Base-by-base conservation (phyloP, 352 stramenopile genomes). In the Pythium phragmitis region DNA sequence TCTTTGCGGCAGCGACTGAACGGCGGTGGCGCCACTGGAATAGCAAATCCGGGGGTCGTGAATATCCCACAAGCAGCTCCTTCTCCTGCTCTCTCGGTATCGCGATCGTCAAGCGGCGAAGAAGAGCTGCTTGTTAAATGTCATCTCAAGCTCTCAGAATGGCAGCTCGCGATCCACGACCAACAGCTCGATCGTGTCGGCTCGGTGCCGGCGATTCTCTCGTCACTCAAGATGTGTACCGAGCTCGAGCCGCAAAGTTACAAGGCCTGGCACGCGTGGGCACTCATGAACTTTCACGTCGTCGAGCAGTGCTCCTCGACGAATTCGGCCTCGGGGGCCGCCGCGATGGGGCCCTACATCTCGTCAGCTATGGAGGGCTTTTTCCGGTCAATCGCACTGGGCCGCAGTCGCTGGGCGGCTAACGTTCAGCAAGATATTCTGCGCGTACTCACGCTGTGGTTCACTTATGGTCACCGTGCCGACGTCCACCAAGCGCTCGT, bases 391-490 rank as follows among this genome's bases (percentile, higher is more conserved):
- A 99, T 99, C 51, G 92, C 89, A 43, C 89, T 99, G 28, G 97
- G 97, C 2, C 93, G 95, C 51, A 97, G 91, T 39, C 85, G 89
- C 26, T 98, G 96, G 80, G 85, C 91, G 54, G 84, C 91, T 9
- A 94, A 84, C 11, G 98, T 68, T 12, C 62, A 68, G 33, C 62
- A 99, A 67, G 98, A 99, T 69, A 94, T 99, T 63, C 67, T 99
- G 51, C 98, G 98, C 37, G 70, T 99, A 19, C 76, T 99, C 36
- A 99, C 96, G 47, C 95, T 99, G 41, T 99, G 98, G 82, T 99
- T 99, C 64, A 85, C 96, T 23, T 97, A 99, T 77, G 98, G 97
- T 28, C 88, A 97, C 26, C 84, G 94, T n/a, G 79, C 81, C 7
- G 94, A 99, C 54, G 95, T 96, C 4, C 85, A 94, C 50, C 70